Evolutionary conservation across 306 rosid genomes (phyloP).

Genomic region (Glycine tomentella): DNA sequence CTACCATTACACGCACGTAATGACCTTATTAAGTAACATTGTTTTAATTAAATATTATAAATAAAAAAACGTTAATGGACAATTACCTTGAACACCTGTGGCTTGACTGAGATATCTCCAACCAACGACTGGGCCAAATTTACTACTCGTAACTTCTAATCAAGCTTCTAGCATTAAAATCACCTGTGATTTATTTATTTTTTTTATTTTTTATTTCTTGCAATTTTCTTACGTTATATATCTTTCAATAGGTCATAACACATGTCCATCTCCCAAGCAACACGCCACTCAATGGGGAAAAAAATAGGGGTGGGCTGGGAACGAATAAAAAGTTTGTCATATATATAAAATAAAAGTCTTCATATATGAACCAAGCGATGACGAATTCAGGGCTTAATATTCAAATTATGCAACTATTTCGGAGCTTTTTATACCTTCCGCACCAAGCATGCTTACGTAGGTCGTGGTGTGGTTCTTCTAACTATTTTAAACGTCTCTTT

Average conservation of each 20-base stretch:
- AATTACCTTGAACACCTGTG: too few species aligned
- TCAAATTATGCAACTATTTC: slow-evolving; percentile 2
- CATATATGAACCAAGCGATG: slow-evolving; percentile 12
- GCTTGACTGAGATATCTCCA: slow-evolving; percentile 35
- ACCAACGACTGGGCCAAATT: slow-evolving; percentile 7
- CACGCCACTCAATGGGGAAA: background rate
- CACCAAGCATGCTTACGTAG: background rate
- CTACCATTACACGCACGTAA: slow-evolving; percentile 26
- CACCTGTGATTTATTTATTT: background rate
- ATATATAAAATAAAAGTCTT: slow-evolving; percentile 33
- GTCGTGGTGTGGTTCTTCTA: background rate
- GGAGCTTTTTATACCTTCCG: too few species aligned
- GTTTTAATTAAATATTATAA: background rate
- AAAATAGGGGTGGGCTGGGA: background rate
- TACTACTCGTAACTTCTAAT: slow-evolving; percentile 5
- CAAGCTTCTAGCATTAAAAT: slow-evolving; percentile 23
- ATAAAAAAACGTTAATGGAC: slow-evolving; percentile 10
- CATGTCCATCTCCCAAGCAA: too few species aligned
- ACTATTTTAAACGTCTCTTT: background rate
- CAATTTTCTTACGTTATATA: background rate
- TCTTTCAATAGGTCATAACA: too few species aligned
- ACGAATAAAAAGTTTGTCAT: background rate
- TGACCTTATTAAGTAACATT: background rate
- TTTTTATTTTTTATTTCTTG: background rate
- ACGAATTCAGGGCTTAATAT: slow-evolving; percentile 5